Base-by-base conservation (phyloP, 108 stramenopile species). In the Skeletonema potamos region DNA sequence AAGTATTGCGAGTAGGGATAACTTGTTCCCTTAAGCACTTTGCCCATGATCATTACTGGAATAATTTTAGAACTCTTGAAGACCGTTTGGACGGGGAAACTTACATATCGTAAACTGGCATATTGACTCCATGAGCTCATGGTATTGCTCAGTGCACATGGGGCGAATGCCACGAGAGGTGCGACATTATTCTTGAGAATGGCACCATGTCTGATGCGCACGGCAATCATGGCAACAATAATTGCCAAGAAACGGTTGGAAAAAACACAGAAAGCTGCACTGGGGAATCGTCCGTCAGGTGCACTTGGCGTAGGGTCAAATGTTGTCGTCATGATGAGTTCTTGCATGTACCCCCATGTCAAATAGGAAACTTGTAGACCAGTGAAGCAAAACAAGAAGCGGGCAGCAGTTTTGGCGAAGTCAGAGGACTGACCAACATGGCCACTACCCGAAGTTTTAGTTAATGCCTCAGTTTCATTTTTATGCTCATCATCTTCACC, bases 1-100 rank as follows among this genome's bases (percentile, higher is more conserved):
- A 84, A 48, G 81, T 98, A 99, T 54, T 99, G 95, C 13, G 71
- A 69, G 33, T 76, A 30, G 2, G 97, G 96, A 70, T 99, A 99
- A 56, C 55, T 72, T 65, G 93, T 95, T 39, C 92, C 92, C 78
- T 96, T 93, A 54, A 97, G 81, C n/a, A 86, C 24, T 58, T 83
- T 82, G 0, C 98, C 98, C 98, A 99, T 98, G 46, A 99, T 77
- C 99, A 99, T 99, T 74, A 99, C 97, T 6, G 99, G 99, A 18
- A 98, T 97, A 55, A 99, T 93, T 89, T 99, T 99, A 72, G 92
- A 96, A 37, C 85, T 84, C 77, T 99, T 99, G 83, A 96, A 95
- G 58, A 99, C 89, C 6, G 97, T 97, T 84, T 97, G 95, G 11
- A 97, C 94, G 22, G 99, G 99, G 79, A 99, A 99, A 58, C 95